Percentiles rank a stretch among this genome's conserved stretches.
Conservation (phyloP, 108 stramenopile species). For the Discostella stelligeroides region DNA sequence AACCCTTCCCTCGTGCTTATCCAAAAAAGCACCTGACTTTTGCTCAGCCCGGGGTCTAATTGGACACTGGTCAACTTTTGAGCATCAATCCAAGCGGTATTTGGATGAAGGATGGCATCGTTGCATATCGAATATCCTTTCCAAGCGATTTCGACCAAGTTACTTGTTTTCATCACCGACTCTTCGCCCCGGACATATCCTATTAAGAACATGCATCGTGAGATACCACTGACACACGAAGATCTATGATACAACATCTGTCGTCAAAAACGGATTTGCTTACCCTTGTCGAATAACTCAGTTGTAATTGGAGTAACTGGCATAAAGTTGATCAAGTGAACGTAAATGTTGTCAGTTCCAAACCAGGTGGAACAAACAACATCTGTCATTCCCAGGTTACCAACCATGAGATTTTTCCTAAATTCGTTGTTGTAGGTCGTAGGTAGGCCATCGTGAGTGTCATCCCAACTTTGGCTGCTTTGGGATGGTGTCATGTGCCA, state of each 20-base stretch:
- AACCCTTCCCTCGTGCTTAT: conserved; percentile 67
- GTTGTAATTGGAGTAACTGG: conserved; percentile 80
- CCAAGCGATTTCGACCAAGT: conserved; percentile 76
- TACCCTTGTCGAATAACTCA: conserved; percentile 61
- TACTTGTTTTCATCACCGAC: conserved; percentile 16
- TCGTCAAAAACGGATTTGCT: not conserved
- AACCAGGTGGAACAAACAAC: conserved; percentile 82
- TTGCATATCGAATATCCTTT: conserved; percentile 71
- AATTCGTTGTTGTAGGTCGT: conserved; percentile 44
- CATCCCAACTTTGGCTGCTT: conserved; percentile 2
- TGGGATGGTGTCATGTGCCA: conserved; percentile 85
- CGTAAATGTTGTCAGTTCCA: conserved; percentile 71
- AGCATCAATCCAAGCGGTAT: conserved; percentile 76
- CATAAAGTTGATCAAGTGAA: conserved; percentile 88
- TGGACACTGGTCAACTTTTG: conserved; percentile 60
- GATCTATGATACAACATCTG: not conserved
- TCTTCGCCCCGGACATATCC: conserved; percentile 62
- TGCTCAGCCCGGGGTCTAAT: conserved; percentile 78
- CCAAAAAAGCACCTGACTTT: conserved; percentile 81
- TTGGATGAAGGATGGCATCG: conserved; percentile 75
- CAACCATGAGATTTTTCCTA: conserved; percentile 83
- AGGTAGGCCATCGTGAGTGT: conserved; percentile 7
- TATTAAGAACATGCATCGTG: not conserved
- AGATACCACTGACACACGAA: not conserved
- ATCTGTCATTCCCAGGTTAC: conserved; percentile 89